Conservation (phyloP, 1,284 basidiomycete genomes). For the Wolfiporia cocos region DNA sequence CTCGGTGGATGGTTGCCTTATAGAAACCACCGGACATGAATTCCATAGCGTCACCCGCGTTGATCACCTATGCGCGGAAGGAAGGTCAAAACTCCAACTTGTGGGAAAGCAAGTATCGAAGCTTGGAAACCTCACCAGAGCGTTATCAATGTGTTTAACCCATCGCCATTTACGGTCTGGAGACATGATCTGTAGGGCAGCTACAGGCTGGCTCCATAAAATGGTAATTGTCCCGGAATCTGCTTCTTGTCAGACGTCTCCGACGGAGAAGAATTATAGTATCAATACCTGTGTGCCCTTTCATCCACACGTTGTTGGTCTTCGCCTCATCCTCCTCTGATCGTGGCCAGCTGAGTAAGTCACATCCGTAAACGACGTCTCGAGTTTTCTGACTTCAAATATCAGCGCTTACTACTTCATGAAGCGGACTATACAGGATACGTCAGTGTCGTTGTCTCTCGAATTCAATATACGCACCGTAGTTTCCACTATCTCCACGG, state of each 20-base stretch:
- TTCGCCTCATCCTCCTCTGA: slow-evolving; percentile 42
- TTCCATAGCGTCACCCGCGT: slow-evolving; percentile 52
- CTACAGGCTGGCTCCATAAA: slow-evolving; percentile 54
- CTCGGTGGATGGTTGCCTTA: slow-evolving; percentile 31
- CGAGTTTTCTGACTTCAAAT: neutral
- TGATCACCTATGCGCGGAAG: slow-evolving; percentile 34
- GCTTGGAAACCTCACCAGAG: slow-evolving; percentile 31
- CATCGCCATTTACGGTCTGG: slow-evolving; percentile 51
- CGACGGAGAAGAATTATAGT: slow-evolving; percentile 3
- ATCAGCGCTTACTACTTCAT: slow-evolving; percentile 30
- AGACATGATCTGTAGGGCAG: slow-evolving; percentile 49
- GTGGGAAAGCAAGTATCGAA: neutral
- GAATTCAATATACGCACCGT: neutral
- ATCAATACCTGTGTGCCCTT: slow-evolving; percentile 54
- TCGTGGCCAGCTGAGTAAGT: slow-evolving; percentile 24
- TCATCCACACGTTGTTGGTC: slow-evolving; percentile 52
- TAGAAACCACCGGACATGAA: slow-evolving; percentile 49
- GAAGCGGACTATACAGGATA: slow-evolving; percentile 21
- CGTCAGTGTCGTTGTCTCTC: neutral
- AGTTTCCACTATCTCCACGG: slow-evolving; percentile 16
- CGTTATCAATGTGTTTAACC: slow-evolving; percentile 53
- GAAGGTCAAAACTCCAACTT: too few relatives aligned
- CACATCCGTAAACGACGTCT: neutral
- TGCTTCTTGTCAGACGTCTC: slow-evolving; percentile 14
- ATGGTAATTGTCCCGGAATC: slow-evolving; percentile 52